These are phyloP conservation scores for Eragrostis curvula DNA, from an alignment of 176 grass and related monocot genomes.

Conservation along the genomic window DNA sequence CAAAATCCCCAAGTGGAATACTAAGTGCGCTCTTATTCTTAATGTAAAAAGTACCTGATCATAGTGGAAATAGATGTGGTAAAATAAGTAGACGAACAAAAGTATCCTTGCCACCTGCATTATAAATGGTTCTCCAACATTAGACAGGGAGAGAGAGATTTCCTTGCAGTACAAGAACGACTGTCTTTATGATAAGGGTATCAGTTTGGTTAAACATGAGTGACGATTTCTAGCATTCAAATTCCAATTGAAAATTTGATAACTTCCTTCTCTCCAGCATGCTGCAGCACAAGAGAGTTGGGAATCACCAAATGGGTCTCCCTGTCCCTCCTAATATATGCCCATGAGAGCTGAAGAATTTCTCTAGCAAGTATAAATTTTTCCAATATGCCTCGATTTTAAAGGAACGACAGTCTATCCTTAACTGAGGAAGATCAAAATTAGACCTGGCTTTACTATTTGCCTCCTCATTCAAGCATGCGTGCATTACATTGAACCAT, in stretches of 20 bases:
- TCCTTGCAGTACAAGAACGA: neutral
- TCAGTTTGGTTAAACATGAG: neutral
- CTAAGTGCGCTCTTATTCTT: constrained; percentile 8
- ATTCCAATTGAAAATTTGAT: neutral
- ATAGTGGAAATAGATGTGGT: constrained; percentile 89
- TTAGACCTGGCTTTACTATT: constrained; percentile 16
- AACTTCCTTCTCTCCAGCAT: neutral
- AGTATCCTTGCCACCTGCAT: constrained; percentile 93
- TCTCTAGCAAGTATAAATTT: neutral
- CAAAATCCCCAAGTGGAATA: constrained; percentile 14
- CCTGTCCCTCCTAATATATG: neutral
- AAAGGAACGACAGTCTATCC: neutral
- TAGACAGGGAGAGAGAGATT: constrained; percentile 25
- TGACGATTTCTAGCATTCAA: neutral
- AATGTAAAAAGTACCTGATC: constrained; percentile 61
- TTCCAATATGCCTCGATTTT: constrained; percentile 5
- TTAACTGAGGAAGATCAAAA: neutral
- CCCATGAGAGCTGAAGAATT: neutral
- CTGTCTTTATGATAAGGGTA: neutral
- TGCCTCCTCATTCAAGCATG: constrained; percentile 14
- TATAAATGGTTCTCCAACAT: constrained; percentile 26
- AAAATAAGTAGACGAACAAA: constrained; percentile 91
- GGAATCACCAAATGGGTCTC: neutral
- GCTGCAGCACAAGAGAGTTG: neutral
- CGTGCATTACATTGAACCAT: neutral